Base-by-base conservation (phyloP, 441 rosid species). In the Rhodomyrtus psidioides region DNA sequence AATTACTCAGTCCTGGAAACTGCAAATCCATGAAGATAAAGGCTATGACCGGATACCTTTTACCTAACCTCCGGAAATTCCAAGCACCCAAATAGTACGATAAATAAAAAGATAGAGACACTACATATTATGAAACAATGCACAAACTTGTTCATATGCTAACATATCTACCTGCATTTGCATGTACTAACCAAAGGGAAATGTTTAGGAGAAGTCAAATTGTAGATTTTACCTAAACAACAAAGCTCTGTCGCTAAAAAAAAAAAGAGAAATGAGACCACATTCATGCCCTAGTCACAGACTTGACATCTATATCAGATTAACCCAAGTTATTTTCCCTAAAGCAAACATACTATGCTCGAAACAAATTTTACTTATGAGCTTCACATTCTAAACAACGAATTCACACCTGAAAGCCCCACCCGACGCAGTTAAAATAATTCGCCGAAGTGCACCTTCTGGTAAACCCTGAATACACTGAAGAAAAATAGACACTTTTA, bases 401-500 rank as follows among this genome's bases (percentile, higher is more conserved):
- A 87, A 51, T 83, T 82, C 93, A 83, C 86, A 97, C 99, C 98
- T 97, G 95, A 96, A 97, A 85, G 98, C 94, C 83, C 99, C 99
- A 87, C 99, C 99, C 87, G 99, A 97, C 54, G 98, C 98, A 54
- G 99, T 97, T 86, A 97, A 94, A 88, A 97, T 96, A 82, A 96
- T 95, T 44, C 91, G 93, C 82, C 98, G 90, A 30, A 97, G 93
- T 87, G 98, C 97, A 84, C 95, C 98, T 84, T 95, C 98, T 3
- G 96, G 94, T 82, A 96, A 92, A 85, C 99, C 98, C 86, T 97
- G 99, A 88, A 97, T 95, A 91, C 99, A 97, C 98, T 96, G 95
- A 55, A 91, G 88, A 88, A 39, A 79, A 88, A 85, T 57, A 84
- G 84, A 88, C n/a, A 30, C 58, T 13, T 55, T 81, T 85, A 76